A percentile compares a stretch with the other conserved stretches of the same genome.
Conservation (phyloP, 495 filamentous ascomycete species). For the Tuber indicum region DNA sequence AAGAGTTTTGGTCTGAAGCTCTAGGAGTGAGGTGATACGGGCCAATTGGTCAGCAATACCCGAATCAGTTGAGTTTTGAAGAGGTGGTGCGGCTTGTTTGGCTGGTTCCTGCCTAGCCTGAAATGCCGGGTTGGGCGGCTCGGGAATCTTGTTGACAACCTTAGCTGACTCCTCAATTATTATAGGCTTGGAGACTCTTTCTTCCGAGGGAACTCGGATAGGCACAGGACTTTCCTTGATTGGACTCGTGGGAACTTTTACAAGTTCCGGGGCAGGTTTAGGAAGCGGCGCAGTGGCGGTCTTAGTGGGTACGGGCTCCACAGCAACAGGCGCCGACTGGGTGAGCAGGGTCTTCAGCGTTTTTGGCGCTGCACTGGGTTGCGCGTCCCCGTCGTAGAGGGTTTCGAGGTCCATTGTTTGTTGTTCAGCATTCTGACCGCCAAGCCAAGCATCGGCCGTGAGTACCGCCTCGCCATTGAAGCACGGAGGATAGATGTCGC, state of each 20-base stretch:
- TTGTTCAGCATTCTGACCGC: constrained; percentile 72
- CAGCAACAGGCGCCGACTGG: constrained; percentile 46
- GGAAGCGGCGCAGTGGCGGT: constrained; percentile 44
- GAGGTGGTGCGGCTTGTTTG: constrained; percentile 23
- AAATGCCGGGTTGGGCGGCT: constrained; percentile 14
- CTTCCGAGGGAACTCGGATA: constrained; percentile 48
- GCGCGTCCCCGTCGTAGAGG: constrained; percentile 66
- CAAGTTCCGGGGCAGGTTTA: constrained; percentile 48
- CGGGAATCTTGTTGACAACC: constrained; percentile 39
- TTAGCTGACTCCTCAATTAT: constrained; percentile 19
- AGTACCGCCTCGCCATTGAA: constrained; percentile 70
- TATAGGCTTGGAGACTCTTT: constrained; percentile 18
- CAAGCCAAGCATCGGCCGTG: constrained; percentile 73
- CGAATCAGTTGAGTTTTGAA: constrained; percentile 36
- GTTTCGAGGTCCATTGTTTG: constrained; percentile 89
- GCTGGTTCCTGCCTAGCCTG: constrained; percentile 46
- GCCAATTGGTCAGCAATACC: constrained; percentile 34
- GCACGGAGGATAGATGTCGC: constrained; percentile 88
- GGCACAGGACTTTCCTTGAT: constrained; percentile 52
- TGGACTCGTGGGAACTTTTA: constrained; percentile 48
- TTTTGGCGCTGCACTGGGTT: constrained; percentile 44
- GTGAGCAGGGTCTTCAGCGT: constrained; percentile 6
- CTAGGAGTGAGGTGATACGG: constrained; percentile 35
- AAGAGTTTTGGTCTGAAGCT: constrained; percentile 23
- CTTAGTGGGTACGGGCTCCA: constrained; percentile 59